Percentiles rank a stretch among this genome's conserved stretches.
phyloP scores from a whole-genome alignment of 441 rosid genomes.

The Melastoma candidum region DNA sequence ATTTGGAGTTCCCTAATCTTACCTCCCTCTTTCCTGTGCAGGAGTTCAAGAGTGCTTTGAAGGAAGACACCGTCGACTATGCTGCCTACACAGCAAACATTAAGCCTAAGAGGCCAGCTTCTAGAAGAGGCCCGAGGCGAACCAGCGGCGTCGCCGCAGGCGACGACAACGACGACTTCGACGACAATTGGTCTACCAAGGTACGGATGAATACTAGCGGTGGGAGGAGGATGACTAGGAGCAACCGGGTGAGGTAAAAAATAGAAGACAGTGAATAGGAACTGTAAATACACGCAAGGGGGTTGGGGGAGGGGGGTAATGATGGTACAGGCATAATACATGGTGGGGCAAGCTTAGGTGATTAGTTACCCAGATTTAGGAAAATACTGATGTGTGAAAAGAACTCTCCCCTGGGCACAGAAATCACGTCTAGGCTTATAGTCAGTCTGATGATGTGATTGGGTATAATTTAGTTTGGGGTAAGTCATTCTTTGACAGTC shows the following conservation, averaged over 20 bases:
- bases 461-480: too few relatives aligned
- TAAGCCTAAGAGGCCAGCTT: slow-evolving; percentile 72
- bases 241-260: slow-evolving; percentile 28
- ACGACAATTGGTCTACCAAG: slow-evolving; percentile 48
- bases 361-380: too few relatives aligned
- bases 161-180: slow-evolving; percentile 35
- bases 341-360: too few relatives aligned
- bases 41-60: slow-evolving; percentile 83
- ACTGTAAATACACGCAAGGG: too few relatives aligned
- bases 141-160: slow-evolving; percentile 23
- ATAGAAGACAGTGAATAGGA: too few relatives aligned
- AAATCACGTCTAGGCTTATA: too few relatives aligned
- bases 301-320: too few relatives aligned
- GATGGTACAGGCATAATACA: too few relatives aligned
- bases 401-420: too few relatives aligned
- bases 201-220: slow-evolving; percentile 26
- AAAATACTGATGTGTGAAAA: too few relatives aligned
- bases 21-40: slow-evolving; percentile 17
- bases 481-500: too few relatives aligned
- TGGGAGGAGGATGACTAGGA: slow-evolving; percentile 33
- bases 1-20: slow-evolving; percentile 2
- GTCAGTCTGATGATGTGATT: too few relatives aligned
- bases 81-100: slow-evolving; percentile 63
- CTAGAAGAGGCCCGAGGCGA: slow-evolving; percentile 36
- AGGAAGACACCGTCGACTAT: slow-evolving; percentile 85